Base-by-base conservation (phyloP, 257 asterid genomes). In the Galeopsis tetrahit region DNA sequence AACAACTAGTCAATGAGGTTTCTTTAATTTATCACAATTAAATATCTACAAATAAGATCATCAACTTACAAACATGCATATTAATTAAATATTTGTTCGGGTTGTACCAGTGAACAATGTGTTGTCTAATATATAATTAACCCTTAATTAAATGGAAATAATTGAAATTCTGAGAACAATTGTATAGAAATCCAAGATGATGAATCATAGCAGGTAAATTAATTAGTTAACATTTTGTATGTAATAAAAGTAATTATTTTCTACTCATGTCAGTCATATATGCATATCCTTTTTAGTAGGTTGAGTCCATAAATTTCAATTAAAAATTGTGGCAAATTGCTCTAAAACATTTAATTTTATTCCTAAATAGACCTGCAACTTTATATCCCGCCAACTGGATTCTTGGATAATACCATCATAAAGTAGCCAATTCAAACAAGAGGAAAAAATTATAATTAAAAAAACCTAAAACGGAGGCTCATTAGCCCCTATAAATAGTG, bases 371-470 rank as follows among this genome's bases (percentile, higher is more conserved):
- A n/a, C 60, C 17, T 17, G 3, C 14, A 21, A 44, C 60, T 58
- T 48, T 31, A 69, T 63, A 34, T 73, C 63, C 70, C 28, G 28
- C 28, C 28, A 21, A 2, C 14, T 21, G 28, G 34, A 44, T 66
- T 58, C 38, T 31, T 68, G 59, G 82, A 68, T 73, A 68, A 44
- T 61, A 68, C 44, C 61, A 61, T 13, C 62, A 68, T 66, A 21
- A 63, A 70, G 15, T 44, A 14, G 36, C 49, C 42, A 51, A 70
- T 72, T 66, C 69, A 51, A 21, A 21, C 28, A 21, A 21, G 28
- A 21, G 28, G 28, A 21, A 21, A 21, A 21, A 21, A 21, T 0
- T 21, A 21, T 21, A 21, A 21, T 21, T 0, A 21, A 21, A 1
- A 21, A 21, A 42, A 21, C 15, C 76, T 58, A 1, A 60, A 66